Base-by-base conservation (phyloP, 1,139 yeast species). In the Blastobotrys serpentis region DNA sequence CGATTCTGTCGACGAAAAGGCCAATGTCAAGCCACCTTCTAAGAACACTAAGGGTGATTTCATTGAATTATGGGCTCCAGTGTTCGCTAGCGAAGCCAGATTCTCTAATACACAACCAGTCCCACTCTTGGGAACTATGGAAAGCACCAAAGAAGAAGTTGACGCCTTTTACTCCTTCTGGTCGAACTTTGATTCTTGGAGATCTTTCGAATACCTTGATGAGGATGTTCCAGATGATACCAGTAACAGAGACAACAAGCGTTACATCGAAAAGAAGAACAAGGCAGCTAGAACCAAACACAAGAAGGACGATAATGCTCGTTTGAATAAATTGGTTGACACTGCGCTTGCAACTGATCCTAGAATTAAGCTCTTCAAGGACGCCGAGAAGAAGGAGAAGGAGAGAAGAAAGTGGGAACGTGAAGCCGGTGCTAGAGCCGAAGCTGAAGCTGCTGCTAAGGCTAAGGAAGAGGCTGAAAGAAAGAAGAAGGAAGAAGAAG, bases 181-280 rank as follows among this genome's bases (percentile, higher is more conserved):
- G 92, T 89, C 89, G 72, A 85, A 86, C 70, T 88, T 92, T 62
- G 98, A 92, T 69, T 92, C 98, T 26, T 92, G 99, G 99, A 88
- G 96, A 77, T 77, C 96, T 42, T 92, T 92, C 67, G 99, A 92
- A 75, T 92, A 90, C 75, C 81, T 90, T 70, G 99, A 92, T 67
- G 98, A 92, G 76, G 99, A 92, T 69, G 97, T 90, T 65, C 99
- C 99, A 59, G 99, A 92, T 76, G 99, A 92, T 74, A 86, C 97
- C 55, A 87, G 96, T 56, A 94, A 92, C 82, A 89, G 99, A 79
- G 98, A 92, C 70, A 95, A 92, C 80, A 92, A 92, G 78, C 95
- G 99, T 76, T 87, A 89, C 76, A 85, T 90, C 62, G 98, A 92
- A 76, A 88, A 92, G 78, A 92, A 94, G 79, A 92, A 92, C 78